Percentiles rank a stretch among this genome's conserved stretches.
These are phyloP conservation scores for Aspergillus chevalieri DNA, from an alignment of 2,329 filamentous ascomycete species.

Conservation along the genomic window DNA sequence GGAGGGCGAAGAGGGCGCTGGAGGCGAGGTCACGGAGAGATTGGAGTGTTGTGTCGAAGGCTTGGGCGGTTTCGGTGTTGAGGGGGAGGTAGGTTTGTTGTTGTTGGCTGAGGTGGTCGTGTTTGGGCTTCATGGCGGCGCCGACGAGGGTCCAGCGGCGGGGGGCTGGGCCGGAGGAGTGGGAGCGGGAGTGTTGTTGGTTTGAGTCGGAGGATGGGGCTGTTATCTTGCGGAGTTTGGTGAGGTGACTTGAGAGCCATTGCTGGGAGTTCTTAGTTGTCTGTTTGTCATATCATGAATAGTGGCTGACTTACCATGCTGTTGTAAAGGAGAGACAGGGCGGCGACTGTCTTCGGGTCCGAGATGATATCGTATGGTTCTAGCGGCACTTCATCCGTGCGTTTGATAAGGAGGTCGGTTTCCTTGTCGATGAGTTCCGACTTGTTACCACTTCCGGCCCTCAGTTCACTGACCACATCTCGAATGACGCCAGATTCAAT, in stretches of 20 bases:
- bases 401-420: slow-evolving; percentile 47
- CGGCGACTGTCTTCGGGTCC: slow-evolving; percentile 78
- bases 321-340: slow-evolving; percentile 82
- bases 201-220: slow-evolving; percentile 55
- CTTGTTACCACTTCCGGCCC: slow-evolving; percentile 49
- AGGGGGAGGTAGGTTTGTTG: slow-evolving; percentile 76
- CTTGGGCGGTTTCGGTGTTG: slow-evolving; percentile 75
- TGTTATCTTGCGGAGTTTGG: slow-evolving; percentile 76
- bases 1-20: slow-evolving; percentile 74
- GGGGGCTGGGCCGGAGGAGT: slow-evolving; percentile 44
- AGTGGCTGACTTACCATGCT: slow-evolving; percentile 59
- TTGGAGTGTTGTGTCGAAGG: slow-evolving; percentile 79
- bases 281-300: neutral
- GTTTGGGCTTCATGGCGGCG: slow-evolving; percentile 52
- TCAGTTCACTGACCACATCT: slow-evolving; percentile 62
- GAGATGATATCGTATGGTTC: slow-evolving; percentile 78
- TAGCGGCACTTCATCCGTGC: slow-evolving; percentile 55
- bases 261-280: slow-evolving; percentile 44
- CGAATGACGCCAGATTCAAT: slow-evolving; percentile 66
- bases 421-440: slow-evolving; percentile 58
- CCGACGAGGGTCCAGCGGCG: slow-evolving; percentile 80
- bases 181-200: slow-evolving; percentile 36
- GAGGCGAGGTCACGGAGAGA: slow-evolving; percentile 76
- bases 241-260: slow-evolving; percentile 82
- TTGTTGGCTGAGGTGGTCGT: slow-evolving; percentile 53